These are phyloP conservation scores for Phyllosticta capitalensis DNA, from an alignment of 2,329 filamentous ascomycete species.

Conservation along the genomic window DNA sequence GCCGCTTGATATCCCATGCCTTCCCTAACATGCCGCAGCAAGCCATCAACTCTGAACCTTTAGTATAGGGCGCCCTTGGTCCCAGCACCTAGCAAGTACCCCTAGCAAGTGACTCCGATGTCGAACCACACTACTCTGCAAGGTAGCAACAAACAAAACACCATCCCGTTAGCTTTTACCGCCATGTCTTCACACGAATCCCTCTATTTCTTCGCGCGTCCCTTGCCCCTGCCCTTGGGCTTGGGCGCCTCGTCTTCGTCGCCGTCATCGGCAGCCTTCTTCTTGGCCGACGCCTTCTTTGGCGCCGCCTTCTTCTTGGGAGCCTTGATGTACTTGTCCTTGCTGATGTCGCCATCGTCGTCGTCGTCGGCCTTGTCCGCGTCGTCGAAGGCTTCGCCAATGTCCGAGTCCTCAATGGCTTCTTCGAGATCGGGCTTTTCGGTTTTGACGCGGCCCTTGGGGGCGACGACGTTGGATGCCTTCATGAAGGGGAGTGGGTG, in stretches of 20 bases:
- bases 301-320: constrained; percentile 56
- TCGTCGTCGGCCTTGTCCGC: constrained; percentile 50
- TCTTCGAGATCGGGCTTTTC: constrained; percentile 92
- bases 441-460: constrained; percentile 55
- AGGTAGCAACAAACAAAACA: not conserved
- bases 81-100: not conserved
- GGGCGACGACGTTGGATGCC: constrained; percentile 63
- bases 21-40: not conserved
- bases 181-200: not conserved
- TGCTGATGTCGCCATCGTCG: constrained; percentile 74
- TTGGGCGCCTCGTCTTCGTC: constrained; percentile 1
- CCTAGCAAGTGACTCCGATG: not conserved
- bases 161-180: not conserved
- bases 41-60: not conserved
- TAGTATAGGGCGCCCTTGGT: not conserved
- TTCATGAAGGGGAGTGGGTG: constrained; percentile 97
- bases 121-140: not conserved
- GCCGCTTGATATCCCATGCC: not conserved
- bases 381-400: constrained; percentile 40
- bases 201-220: constrained; percentile 6
- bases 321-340: constrained; percentile 92
- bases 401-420: constrained; percentile 84
- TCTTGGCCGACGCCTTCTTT: constrained; percentile 28
- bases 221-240: constrained; percentile 6
- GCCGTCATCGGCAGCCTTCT: not conserved